Evolutionary conservation across 805 yeast species (phyloP).

Genomic region (Nakazawaea anatomiae): DNA sequence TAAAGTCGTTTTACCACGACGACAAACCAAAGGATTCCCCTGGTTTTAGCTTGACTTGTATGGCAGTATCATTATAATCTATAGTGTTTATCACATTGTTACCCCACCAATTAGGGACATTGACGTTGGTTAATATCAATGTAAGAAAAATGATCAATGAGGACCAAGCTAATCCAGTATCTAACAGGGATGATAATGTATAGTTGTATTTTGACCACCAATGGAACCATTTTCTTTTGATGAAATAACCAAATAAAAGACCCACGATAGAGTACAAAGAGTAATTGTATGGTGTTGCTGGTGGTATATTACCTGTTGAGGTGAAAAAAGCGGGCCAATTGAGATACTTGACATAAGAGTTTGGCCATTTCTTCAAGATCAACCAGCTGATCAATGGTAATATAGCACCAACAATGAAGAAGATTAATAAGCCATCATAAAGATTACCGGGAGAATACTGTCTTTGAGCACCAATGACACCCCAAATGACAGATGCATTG

Average conservation of each 20-base stretch:
- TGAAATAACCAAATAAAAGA: slow-evolving; percentile 47
- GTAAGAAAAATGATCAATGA: slow-evolving; percentile 52
- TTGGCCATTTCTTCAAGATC: slow-evolving; percentile 30
- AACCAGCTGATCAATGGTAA: slow-evolving; percentile 35
- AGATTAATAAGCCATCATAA: slow-evolving; percentile 50
- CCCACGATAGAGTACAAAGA: slow-evolving; percentile 51
- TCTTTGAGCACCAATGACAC: slow-evolving; percentile 57
- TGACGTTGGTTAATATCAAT: slow-evolving; percentile 35
- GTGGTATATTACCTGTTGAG: slow-evolving; percentile 61
- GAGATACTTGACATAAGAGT: slow-evolving; percentile 35
- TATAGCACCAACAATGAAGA: slow-evolving; percentile 53
- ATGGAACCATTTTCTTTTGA: slow-evolving; percentile 47
- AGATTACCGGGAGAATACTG: slow-evolving; percentile 44
- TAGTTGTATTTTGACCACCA: slow-evolving; percentile 82
- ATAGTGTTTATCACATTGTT: slow-evolving; percentile 34
- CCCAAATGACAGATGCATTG: slow-evolving; percentile 60
- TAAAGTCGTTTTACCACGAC: slow-evolving; percentile 29
- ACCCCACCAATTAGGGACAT: slow-evolving; percentile 61
- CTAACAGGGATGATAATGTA: slow-evolving; percentile 58
- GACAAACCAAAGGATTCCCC: slow-evolving; percentile 45
- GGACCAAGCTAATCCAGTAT: slow-evolving; percentile 62
- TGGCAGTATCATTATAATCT: slow-evolving; percentile 30
- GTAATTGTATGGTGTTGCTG: slow-evolving; percentile 68
- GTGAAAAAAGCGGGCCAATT: slow-evolving; percentile 67
- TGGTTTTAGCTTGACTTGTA: slow-evolving; percentile 25